phyloP scores from a whole-genome alignment of 495 filamentous ascomycete genomes.

The Penicillium crystallinum region DNA sequence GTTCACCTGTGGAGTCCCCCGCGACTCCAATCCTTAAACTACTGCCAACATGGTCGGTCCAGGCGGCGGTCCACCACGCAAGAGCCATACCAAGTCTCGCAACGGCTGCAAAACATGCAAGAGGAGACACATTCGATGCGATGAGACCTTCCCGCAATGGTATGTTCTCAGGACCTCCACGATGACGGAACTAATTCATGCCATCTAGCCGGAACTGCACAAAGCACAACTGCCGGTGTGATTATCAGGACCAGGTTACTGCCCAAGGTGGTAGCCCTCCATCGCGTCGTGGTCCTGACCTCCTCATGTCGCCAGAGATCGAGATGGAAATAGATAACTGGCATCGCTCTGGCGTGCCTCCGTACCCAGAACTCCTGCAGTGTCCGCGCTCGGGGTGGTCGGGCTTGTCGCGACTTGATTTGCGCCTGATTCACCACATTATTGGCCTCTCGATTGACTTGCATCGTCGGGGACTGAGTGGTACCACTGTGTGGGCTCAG shows the following conservation, averaged over 20 bases:
- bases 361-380: slow-evolving; percentile 76
- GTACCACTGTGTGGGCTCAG: slow-evolving; percentile 85
- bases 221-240: slow-evolving; percentile 96
- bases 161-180: slow-evolving; percentile 35
- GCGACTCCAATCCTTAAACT: slow-evolving; percentile 5
- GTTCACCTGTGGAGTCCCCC: not conserved
- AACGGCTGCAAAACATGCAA: slow-evolving; percentile 98
- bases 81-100: slow-evolving; percentile 94
- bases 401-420: slow-evolving; percentile 64
- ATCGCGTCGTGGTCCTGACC: slow-evolving; percentile 67
- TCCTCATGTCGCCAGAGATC: slow-evolving; percentile 76
- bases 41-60: slow-evolving; percentile 43
- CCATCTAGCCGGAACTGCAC: slow-evolving; percentile 83
- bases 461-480: slow-evolving; percentile 66
- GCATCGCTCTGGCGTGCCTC: slow-evolving; percentile 78
- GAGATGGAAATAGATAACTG: slow-evolving; percentile 77
- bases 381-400: slow-evolving; percentile 54
- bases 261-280: slow-evolving; percentile 57
- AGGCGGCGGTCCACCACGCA: slow-evolving; percentile 50
- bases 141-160: slow-evolving; percentile 98
- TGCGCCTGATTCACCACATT: slow-evolving; percentile 88
- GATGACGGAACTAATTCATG: slow-evolving; percentile 2
- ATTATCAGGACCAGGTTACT: slow-evolving; percentile 78
- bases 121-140: slow-evolving; percentile 92
- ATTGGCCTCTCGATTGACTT: slow-evolving; percentile 80